phyloP scores from a whole-genome alignment of 345 rosid species.

The Isatis tinctoria region DNA sequence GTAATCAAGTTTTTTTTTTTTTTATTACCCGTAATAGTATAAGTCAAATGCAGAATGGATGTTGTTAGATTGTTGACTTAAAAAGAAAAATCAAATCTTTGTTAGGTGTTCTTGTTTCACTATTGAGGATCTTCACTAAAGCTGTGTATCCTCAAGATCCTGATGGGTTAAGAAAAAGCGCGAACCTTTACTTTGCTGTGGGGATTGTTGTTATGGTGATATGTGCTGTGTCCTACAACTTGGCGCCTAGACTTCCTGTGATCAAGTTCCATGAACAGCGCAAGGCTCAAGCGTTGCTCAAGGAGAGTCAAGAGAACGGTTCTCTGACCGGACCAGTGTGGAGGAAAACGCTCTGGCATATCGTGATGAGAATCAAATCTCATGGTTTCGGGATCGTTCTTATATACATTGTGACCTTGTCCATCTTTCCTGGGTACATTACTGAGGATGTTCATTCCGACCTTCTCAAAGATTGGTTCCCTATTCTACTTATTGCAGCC shows the following conservation, averaged over 20 bases:
- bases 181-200: constrained; percentile 69
- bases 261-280: constrained; percentile 63
- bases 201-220: constrained; percentile 69
- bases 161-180: constrained; percentile 69
- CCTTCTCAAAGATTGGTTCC: constrained; percentile 78
- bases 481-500: constrained; percentile 62
- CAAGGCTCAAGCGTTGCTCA: constrained; percentile 54
- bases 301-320: constrained; percentile 49
- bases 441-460: constrained; percentile 90
- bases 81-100: too few species aligned
- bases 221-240: constrained; percentile 65
- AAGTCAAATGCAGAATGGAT: background rate
- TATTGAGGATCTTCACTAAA: constrained; percentile 75
- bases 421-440: constrained; percentile 89
- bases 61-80: background rate
- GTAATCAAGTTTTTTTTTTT: constrained; percentile 29
- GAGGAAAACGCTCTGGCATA: constrained; percentile 61
- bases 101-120: constrained; percentile 84
- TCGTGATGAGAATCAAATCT: constrained; percentile 66
- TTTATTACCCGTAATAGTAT: background rate
- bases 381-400: constrained; percentile 67
- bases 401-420: constrained; percentile 61
- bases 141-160: constrained; percentile 71
- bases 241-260: constrained; percentile 73
- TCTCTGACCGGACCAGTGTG: constrained; percentile 48